Evolutionary conservation across 257 asterid species (phyloP).

Genomic region (Nicotiana otophora): DNA sequence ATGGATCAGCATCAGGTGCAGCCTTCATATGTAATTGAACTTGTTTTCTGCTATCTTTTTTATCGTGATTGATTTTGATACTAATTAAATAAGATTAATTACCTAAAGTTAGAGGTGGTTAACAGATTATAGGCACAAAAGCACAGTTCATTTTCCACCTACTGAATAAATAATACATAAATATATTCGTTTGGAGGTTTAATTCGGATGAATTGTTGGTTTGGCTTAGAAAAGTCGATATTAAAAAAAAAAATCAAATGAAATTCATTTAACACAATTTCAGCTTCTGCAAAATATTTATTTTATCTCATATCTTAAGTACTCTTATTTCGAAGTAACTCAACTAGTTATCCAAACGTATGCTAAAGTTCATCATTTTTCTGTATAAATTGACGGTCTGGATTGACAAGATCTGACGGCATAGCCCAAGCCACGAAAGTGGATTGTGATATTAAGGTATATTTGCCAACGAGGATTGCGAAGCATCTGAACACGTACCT

Average conservation of each 20-base stretch:
- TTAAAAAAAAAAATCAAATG: too few species aligned
- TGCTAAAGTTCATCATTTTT: too few species aligned
- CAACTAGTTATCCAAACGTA: too few species aligned
- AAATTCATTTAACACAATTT: background rate
- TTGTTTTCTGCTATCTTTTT: background rate
- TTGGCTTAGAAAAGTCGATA: too few species aligned
- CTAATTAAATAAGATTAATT: background rate
- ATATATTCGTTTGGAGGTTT: background rate
- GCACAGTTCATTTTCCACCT: background rate
- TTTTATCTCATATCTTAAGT: too few species aligned
- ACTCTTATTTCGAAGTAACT: background rate
- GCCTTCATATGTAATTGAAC: too few species aligned
- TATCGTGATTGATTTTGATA: background rate
- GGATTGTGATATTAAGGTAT: background rate
- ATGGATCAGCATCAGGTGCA: too few species aligned
- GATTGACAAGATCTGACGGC: background rate
- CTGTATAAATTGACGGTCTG: background rate
- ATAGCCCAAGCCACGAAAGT: background rate
- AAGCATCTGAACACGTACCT: conserved; percentile 23
- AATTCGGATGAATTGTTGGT: background rate
- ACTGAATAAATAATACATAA: too few species aligned
- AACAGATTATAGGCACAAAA: background rate
- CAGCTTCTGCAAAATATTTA: background rate
- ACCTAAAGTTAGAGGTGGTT: background rate
- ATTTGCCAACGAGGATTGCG: conserved; percentile 16